These are phyloP conservation scores for Bipolaris bicolor DNA, from an alignment of 2,329 filamentous ascomycete genomes.

Conservation along the genomic window DNA sequence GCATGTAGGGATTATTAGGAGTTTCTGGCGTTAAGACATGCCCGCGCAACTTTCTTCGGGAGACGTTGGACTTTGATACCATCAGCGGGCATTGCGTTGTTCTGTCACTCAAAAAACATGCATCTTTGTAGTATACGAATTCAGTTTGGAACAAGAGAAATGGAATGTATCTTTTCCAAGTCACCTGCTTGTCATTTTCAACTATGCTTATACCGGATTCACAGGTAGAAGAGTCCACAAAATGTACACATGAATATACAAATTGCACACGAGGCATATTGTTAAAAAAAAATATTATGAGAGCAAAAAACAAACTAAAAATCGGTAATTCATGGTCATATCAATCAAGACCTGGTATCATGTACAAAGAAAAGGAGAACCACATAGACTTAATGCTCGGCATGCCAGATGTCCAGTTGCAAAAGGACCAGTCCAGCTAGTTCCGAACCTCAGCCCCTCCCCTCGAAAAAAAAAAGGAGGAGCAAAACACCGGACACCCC, in stretches of 20 bases:
- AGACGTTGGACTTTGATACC: constrained; percentile 12
- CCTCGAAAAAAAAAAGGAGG: too few relatives aligned
- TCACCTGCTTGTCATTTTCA: background rate
- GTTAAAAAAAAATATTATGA: too few relatives aligned
- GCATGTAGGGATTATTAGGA: background rate
- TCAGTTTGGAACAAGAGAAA: background rate
- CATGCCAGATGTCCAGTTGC: background rate
- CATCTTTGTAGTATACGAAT: background rate
- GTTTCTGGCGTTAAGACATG: constrained; percentile 12
- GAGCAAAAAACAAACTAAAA: background rate
- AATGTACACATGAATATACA: background rate
- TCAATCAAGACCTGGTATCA: constrained; percentile 13
- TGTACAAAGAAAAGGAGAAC: constrained; percentile 1
- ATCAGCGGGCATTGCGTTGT: constrained; percentile 11
- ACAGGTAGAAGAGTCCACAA: background rate
- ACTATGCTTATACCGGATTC: background rate
- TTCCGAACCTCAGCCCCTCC: too few relatives aligned
- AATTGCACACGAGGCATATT: too few relatives aligned
- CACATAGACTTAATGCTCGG: background rate
- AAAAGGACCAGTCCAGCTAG: too few relatives aligned
- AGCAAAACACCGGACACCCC: too few relatives aligned
- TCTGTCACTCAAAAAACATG: background rate
- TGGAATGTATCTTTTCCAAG: background rate
- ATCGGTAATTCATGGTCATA: constrained; percentile 5
- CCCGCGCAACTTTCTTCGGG: background rate